Conservation (phyloP, 2,329 filamentous ascomycete genomes). For the Epichloe baconii region DNA sequence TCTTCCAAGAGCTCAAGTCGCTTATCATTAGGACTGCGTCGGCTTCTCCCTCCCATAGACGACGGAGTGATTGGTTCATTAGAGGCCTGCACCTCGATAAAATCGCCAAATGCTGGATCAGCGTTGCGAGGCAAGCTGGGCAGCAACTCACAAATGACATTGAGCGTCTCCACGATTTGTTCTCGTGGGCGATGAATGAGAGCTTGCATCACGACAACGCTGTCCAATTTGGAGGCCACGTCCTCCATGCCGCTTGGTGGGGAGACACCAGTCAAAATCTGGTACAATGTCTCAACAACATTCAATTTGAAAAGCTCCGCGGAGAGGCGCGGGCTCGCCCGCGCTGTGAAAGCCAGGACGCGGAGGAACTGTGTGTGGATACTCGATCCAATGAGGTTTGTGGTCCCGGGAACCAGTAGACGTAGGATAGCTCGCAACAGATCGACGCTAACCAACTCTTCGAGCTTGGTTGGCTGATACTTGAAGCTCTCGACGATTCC, state of each 20-base stretch:
- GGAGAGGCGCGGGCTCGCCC: constrained; percentile 75
- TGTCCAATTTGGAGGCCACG: constrained; percentile 77
- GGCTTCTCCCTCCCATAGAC: constrained; percentile 16
- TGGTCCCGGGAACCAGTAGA: constrained; percentile 82
- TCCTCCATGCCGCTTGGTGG: constrained; percentile 69
- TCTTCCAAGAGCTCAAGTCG: constrained; percentile 66
- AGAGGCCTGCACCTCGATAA: constrained; percentile 27
- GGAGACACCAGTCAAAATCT: constrained; percentile 91
- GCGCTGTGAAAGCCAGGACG: constrained; percentile 79
- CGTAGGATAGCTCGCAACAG: constrained; percentile 75
- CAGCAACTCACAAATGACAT: constrained; percentile 90
- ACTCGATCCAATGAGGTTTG: constrained; percentile 83
- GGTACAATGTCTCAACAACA: constrained; percentile 92
- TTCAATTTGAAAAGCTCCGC: constrained; percentile 91
- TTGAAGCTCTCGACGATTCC: constrained; percentile 96
- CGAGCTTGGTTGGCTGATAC: constrained; percentile 72
- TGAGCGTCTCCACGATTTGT: constrained; percentile 92
- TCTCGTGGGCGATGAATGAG: constrained; percentile 90
- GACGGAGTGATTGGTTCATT: constrained; percentile 28
- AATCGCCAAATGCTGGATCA: constrained; percentile 29
- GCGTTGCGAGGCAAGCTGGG: constrained; percentile 54
- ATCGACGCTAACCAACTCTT: constrained; percentile 82
- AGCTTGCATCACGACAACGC: constrained; percentile 96
- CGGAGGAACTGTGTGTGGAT: constrained; percentile 95
- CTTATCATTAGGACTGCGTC: constrained; percentile 56